These are phyloP conservation scores for Adansonia madagascariensis DNA, from an alignment of 441 rosid genomes.

Conservation along the genomic window DNA sequence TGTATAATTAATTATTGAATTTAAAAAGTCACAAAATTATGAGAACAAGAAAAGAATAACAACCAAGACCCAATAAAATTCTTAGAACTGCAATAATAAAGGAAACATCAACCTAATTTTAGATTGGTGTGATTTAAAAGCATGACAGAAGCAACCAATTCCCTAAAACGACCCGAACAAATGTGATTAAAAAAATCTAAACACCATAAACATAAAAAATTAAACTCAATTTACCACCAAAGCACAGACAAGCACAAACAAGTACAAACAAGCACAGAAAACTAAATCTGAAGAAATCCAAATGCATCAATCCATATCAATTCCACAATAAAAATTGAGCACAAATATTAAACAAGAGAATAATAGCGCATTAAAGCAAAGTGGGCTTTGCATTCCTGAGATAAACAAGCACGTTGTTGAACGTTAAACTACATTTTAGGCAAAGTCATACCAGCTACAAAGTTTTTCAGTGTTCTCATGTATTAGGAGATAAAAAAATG, in stretches of 20 bases:
- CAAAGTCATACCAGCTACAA: conserved; percentile 1
- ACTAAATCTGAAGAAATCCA: not conserved
- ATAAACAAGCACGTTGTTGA: not conserved
- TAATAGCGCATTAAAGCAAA: not conserved
- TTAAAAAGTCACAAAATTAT: not conserved
- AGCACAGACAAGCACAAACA: conserved; percentile 8
- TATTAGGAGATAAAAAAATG: not conserved
- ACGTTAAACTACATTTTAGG: conserved; percentile 10
- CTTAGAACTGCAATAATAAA: not conserved
- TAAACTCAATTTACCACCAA: conserved; percentile 14
- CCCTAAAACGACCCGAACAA: conserved; percentile 8
- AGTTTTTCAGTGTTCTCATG: not conserved
- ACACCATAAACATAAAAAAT: conserved; percentile 3
- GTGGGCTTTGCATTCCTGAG: not conserved
- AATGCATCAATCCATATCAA: conserved; percentile 11
- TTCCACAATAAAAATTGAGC: not conserved
- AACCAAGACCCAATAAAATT: not conserved
- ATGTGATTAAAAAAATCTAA: not conserved
- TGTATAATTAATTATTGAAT: conserved; percentile 37
- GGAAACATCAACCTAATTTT: not conserved
- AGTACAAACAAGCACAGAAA: conserved; percentile 15
- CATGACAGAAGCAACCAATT: not conserved
- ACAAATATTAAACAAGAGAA: conserved; percentile 1
- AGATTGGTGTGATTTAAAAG: conserved; percentile 5
- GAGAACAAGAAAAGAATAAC: conserved; percentile 17